A percentile compares a stretch with the other conserved stretches of the same genome.
These are phyloP conservation scores for Jimgerdemannia flammicorona DNA, from an alignment of 192 early-diverging fungal genomes.

Conservation along the genomic window DNA sequence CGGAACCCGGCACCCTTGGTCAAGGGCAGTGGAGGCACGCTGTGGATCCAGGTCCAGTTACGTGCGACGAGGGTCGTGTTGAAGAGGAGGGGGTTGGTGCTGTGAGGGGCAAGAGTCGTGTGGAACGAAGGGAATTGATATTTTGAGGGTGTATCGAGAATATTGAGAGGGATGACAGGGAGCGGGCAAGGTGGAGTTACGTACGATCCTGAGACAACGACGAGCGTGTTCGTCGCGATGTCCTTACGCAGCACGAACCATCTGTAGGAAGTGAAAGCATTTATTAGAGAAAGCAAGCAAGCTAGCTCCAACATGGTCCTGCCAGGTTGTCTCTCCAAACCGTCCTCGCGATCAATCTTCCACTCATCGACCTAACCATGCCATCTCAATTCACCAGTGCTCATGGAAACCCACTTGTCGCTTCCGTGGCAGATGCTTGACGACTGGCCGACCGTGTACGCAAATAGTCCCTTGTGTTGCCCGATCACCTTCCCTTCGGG, in stretches of 20 bases:
- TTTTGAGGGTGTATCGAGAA: neutral
- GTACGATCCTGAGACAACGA: constrained; percentile 68
- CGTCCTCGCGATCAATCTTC: no score
- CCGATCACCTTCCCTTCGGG: constrained; percentile 30
- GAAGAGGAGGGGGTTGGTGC: constrained; percentile 32
- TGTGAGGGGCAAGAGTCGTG: neutral
- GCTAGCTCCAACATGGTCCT: no score
- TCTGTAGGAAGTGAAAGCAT: constrained; percentile 40
- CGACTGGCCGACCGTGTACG: constrained; percentile 80
- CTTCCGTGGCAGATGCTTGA: constrained; percentile 58
- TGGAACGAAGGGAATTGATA: constrained; percentile 10
- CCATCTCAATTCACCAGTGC: no score
- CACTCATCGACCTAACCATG: no score
- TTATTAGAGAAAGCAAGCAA: neutral
- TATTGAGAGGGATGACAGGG: constrained; percentile 7
- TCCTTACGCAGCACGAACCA: constrained; percentile 70
- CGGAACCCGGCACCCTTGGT: constrained; percentile 3
- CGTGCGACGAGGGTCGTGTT: constrained; percentile 16
- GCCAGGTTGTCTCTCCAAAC: no score
- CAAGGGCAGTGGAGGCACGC: constrained; percentile 12
- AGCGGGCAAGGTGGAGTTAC: constrained; percentile 16
- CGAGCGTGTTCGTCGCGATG: constrained; percentile 54
- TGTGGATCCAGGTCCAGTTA: constrained; percentile 45
- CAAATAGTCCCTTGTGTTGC: constrained; percentile 61
- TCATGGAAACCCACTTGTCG: constrained; percentile 41